These are phyloP conservation scores for Penicillium expansum DNA, from an alignment of 2,329 filamentous ascomycete species.

Conservation along the genomic window DNA sequence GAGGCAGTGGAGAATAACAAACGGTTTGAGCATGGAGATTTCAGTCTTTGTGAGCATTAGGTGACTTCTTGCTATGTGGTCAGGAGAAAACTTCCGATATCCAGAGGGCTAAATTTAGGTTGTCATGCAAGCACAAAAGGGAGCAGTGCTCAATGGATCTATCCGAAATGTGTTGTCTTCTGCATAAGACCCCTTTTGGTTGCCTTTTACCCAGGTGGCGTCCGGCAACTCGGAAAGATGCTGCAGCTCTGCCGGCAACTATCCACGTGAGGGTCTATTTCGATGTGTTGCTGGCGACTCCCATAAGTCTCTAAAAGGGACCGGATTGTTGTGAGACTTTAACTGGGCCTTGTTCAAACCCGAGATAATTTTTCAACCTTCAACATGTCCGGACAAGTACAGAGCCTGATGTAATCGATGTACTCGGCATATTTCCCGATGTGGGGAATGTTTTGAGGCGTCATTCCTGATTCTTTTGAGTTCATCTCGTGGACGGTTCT, in stretches of 20 bases:
- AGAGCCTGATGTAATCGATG: neutral
- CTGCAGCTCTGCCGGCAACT: neutral
- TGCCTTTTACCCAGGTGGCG: neutral
- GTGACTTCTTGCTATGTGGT: neutral
- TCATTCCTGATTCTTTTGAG: neutral
- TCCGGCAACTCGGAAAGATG: neutral
- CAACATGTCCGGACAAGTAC: neutral
- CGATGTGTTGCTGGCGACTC: neutral
- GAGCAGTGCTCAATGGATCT: neutral
- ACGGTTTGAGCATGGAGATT: slow-evolving; percentile 12
- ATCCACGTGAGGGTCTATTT: neutral
- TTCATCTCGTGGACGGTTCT: neutral
- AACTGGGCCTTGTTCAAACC: neutral
- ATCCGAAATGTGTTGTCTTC: neutral
- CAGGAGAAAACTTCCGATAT: neutral
- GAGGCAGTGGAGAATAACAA: slow-evolving; percentile 7
- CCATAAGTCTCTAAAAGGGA: neutral
- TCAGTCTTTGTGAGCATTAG: slow-evolving; percentile 19
- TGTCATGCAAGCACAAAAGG: neutral
- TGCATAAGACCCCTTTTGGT: neutral
- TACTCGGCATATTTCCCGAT: neutral
- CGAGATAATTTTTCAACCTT: neutral
- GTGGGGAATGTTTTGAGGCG: neutral
- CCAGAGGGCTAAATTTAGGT: neutral
- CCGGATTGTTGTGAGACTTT: neutral